Base-by-base conservation (phyloP, 1,284 basidiomycete species). In the Fomitopsis betulina region DNA sequence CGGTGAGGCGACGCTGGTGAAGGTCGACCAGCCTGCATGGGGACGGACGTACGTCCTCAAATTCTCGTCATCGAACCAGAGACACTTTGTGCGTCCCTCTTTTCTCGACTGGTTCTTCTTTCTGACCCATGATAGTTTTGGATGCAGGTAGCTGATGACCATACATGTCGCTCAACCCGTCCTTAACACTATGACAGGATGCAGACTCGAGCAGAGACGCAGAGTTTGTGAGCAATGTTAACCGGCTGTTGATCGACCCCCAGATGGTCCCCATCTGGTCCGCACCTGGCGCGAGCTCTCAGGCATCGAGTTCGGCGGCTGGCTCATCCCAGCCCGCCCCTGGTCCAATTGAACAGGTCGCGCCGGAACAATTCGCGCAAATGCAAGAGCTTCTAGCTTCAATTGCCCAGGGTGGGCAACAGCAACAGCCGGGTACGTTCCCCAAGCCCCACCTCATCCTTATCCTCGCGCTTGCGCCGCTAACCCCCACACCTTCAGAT, bases 41-140 rank as follows among this genome's bases (percentile, higher is more conserved):
- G 88, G 87, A 17, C 77, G 91, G 59, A 82, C 86, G 5, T 92
- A 87, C 67, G 87, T 91, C 59, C 82, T 93, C 65, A 91, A 87
- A 71, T 93, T 93, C 74, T 84, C 85, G 1, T 91, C 88, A 6
- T 92, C 90, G 17, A 79, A 89, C 66, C 87, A 91, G 67, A 81
- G 82, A 59, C 88, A 92, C 68, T 93, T 93, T 69, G 90, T 93
- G 65, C 70, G 90, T 81, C 1, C 32, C 1, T 19, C 15, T 42
- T 54, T 17, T 10, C 13, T 23, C 47, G 55, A 33, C 53, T 35
- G 54, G 58, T 59, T 43, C 61, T 59, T 58, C 25, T 10, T n/a
- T 25, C 54, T 56, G 2, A 55, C 38, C 23, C 4, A 38, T 3
- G 63, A 12, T 60, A 92, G 89, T 92, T 91, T 67, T 93, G 89